Evolutionary conservation across 176 grass and related monocot genomes (phyloP).

Genomic region (Eremochloa ophiuroides): DNA sequence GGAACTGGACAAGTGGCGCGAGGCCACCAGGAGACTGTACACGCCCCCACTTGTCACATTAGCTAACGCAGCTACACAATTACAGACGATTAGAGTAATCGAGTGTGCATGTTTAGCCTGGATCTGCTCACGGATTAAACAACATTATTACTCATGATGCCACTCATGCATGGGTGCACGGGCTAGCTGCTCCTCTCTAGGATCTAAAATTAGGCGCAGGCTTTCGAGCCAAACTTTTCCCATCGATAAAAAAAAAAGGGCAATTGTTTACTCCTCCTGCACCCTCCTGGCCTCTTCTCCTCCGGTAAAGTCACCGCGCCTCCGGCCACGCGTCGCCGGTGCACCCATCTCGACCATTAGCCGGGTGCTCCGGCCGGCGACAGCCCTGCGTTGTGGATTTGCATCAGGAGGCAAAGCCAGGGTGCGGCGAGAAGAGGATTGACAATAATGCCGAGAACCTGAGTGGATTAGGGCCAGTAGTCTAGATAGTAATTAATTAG

Average conservation of each 20-base stretch:
- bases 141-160: conserved; percentile 27
- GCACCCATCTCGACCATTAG: conserved; percentile 13
- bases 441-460: not conserved
- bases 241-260: not conserved
- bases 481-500: not conserved
- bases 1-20: conserved; percentile 30
- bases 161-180: conserved; percentile 21
- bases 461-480: not conserved
- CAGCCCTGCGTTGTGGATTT: conserved; percentile 19
- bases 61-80: conserved; percentile 9
- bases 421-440: not conserved
- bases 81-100: conserved; percentile 23
- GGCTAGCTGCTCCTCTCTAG: not conserved
- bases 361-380: not conserved
- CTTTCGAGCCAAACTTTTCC: conserved; percentile 7
- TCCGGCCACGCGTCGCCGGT: conserved; percentile 24
- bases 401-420: not conserved
- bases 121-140: conserved; percentile 30
- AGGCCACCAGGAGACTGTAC: not conserved
- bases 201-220: conserved; percentile 26
- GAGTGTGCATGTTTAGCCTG: conserved; percentile 7
- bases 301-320: conserved; percentile 22
- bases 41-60: conserved; percentile 14
- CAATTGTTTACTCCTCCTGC: conserved; percentile 10
- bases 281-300: conserved; percentile 12